Evolutionary conservation across 306 rosid species (phyloP).

Genomic region (Citrullus colocynthis): DNA sequence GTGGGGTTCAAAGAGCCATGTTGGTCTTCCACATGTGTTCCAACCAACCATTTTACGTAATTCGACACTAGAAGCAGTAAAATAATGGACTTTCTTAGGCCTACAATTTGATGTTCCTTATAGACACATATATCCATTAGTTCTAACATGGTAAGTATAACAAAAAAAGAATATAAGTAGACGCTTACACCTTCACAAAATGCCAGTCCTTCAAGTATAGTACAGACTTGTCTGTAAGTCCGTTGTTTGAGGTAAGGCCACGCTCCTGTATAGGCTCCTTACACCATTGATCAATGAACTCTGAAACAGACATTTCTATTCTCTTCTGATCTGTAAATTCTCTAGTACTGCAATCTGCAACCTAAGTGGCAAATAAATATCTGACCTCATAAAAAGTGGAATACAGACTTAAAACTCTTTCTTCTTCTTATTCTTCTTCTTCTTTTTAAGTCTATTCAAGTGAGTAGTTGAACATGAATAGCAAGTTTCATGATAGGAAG

Average conservation of each 20-base stretch:
- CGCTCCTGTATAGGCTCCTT: slow-evolving; percentile 21
- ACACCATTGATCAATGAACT: slow-evolving; percentile 41
- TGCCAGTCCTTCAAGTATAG: slow-evolving; percentile 98
- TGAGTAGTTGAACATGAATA: neutral
- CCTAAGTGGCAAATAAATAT: slow-evolving; percentile 24
- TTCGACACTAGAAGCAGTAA: neutral
- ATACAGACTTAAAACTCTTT: neutral
- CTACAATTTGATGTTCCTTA: neutral
- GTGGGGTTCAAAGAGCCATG: neutral
- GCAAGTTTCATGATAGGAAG: neutral
- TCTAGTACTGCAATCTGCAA: slow-evolving; percentile 71
- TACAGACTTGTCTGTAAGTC: slow-evolving; percentile 17
- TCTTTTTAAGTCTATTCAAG: too few relatives aligned
- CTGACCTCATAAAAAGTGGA: neutral
- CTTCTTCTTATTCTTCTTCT: neutral
- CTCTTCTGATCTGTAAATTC: slow-evolving; percentile 87
- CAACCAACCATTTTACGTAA: neutral
- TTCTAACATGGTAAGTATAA: neutral
- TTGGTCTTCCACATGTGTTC: neutral
- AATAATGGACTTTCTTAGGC: neutral
- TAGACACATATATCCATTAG: neutral
- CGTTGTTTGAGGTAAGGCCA: slow-evolving; percentile 11
- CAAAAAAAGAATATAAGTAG: neutral
- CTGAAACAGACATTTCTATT: slow-evolving; percentile 57
- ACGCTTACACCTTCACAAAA: slow-evolving; percentile 60